phyloP scores from a whole-genome alignment of 1,284 basidiomycete genomes.

The Austroboletus novae-zelandiae region DNA sequence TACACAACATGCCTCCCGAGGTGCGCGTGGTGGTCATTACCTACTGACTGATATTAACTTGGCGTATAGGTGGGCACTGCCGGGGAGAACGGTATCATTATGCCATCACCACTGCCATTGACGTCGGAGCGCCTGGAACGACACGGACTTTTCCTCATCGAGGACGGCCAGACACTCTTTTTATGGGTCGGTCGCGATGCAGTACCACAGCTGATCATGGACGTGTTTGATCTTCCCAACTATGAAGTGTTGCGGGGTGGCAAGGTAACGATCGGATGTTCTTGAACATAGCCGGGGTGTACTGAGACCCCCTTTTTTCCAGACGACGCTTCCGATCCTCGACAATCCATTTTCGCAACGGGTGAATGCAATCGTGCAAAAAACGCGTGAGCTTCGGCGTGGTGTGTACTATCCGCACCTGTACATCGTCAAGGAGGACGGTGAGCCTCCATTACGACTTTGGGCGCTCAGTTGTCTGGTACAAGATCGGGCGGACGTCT shows the following conservation, averaged over 20 bases:
- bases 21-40: conserved; percentile 40
- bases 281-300: neutral
- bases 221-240: conserved; percentile 90
- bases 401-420: conserved; percentile 93
- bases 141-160: conserved; percentile 95
- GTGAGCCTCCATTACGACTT: conserved; percentile 88
- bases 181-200: conserved; percentile 97
- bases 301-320: neutral
- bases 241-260: conserved; percentile 90
- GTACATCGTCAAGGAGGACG: conserved; percentile 99
- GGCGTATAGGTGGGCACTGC: conserved; percentile 69
- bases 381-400: conserved; percentile 86
- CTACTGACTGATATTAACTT: conserved; percentile 9
- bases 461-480: conserved; percentile 96
- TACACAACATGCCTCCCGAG: conserved; percentile 96
- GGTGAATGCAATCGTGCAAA: conserved; percentile 90
- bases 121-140: conserved; percentile 93
- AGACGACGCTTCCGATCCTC: conserved; percentile 84
- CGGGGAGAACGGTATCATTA: conserved; percentile 76
- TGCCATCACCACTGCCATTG: conserved; percentile 87
- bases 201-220: conserved; percentile 89
- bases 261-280: conserved; percentile 62
- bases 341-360: conserved; percentile 95
- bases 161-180: conserved; percentile 98
- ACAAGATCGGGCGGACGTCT: conserved; percentile 93